phyloP scores from a whole-genome alignment of 805 yeast genomes.

The Kregervanrija fluxuum region DNA sequence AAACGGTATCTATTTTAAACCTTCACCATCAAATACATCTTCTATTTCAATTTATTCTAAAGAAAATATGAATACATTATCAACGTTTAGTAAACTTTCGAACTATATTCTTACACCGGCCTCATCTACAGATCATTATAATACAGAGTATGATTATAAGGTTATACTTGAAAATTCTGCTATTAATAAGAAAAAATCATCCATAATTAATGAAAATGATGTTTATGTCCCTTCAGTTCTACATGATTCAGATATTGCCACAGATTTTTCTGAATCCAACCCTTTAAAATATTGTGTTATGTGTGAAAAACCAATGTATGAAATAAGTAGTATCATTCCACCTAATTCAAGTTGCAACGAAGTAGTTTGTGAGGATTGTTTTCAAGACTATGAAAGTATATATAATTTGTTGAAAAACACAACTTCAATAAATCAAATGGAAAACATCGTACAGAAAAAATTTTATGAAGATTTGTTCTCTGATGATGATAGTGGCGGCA shows the following conservation, averaged over 20 bases:
- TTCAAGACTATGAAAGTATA: constrained; percentile 32
- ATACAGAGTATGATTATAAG: neutral
- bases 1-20: no score
- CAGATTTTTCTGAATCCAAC: constrained; percentile 14
- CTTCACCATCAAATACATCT: no score
- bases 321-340: constrained; percentile 37
- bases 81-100: no score
- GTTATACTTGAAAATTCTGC: constrained; percentile 14
- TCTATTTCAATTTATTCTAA: no score
- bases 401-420: constrained; percentile 9
- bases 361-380: constrained; percentile 57
- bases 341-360: constrained; percentile 32
- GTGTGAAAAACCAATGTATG: constrained; percentile 65
- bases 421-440: no score
- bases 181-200: constrained; percentile 17
- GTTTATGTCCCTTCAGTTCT: constrained; percentile 26
- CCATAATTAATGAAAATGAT: constrained; percentile 21
- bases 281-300: constrained; percentile 50
- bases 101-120: constrained; percentile 10
- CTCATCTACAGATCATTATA: constrained; percentile 11
- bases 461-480: constrained; percentile 1
- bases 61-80: no score
- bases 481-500: neutral
- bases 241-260: neutral
- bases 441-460: constrained; percentile 4